phyloP scores from a whole-genome alignment of 148 eudicot genomes.

The Diospyros kaki region DNA sequence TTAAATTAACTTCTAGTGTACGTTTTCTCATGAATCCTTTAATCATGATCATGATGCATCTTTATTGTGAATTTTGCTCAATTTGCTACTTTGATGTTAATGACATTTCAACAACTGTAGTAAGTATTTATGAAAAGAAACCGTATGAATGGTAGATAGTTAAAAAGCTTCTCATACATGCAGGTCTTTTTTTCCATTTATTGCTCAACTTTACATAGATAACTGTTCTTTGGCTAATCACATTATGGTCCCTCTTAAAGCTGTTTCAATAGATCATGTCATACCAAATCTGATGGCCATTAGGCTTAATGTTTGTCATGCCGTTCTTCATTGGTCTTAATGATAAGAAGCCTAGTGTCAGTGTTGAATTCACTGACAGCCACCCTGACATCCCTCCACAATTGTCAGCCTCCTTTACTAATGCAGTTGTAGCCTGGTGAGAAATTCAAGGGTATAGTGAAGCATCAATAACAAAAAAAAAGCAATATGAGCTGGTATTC shows the following conservation, averaged over 20 bases:
- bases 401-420: constrained; percentile 21
- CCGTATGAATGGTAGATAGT: background rate
- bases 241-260: background rate
- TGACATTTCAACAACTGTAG: background rate
- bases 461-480: constrained; percentile 10
- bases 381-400: background rate
- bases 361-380: background rate
- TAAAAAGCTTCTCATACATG: background rate
- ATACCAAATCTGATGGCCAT: constrained; percentile 1
- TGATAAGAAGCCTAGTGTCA: constrained; percentile 3
- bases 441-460: constrained; percentile 4
- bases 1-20: background rate
- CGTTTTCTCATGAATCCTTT: background rate
- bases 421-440: constrained; percentile 51
- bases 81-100: background rate
- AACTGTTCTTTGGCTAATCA: background rate
- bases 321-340: background rate
- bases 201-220: background rate
- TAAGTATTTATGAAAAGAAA: too few relatives aligned
- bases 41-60: background rate
- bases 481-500: background rate
- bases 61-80: background rate
- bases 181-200: background rate
- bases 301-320: background rate
- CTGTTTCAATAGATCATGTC: constrained; percentile 1